Evolutionary conservation across 768 basidiomycete genomes (phyloP), one percentile per base, ranked within the genome.

Genomic region (Podaxis pistillaris): DNA sequence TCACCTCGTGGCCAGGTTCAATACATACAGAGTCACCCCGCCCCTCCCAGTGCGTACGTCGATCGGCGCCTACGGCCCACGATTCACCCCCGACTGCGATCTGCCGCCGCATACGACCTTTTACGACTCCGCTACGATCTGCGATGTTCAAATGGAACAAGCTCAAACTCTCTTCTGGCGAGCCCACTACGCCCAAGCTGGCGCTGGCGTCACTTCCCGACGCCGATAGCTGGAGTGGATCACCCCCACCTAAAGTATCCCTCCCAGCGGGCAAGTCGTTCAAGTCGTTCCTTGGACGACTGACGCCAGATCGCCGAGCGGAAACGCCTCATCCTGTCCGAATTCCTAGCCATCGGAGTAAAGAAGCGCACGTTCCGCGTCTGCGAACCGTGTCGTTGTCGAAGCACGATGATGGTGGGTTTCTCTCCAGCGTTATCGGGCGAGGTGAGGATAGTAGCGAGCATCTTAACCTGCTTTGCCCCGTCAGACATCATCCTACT

Each of bases 131-230:
- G 17, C 28, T 19, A 55, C 65, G 56, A 49, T 26, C 58, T 19
- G 54, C 51, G 44, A 67, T 67, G 66, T 67, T 67, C 49, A 67
- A 63, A 46, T 57, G 64, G 60, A 67, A 60, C 30, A 62, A 56
- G 37, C 17, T 24, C 24, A 62, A 56, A 19, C 33, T 49, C 30
- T 64, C 63, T 12, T 50, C 52, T 2, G 66, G 64, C 30, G 56
- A 64, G 26, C 66, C 66, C 37, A 62, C 58, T 15, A 63, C 63
- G 17, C 66, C 66, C 44, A 67, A 64, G 55, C 30, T 64, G 13
- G n/a, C 36, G 2, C 58, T 30, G 3, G 63, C 64, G 7, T 47
- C 51, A 13, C 63, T 67, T 46, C 66, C 60, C 2, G 53, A 56
- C 33, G 30, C 53, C 40, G 58, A 40, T 33, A 51, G 30, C 47